These are phyloP conservation scores for Cordyceps cicadae DNA, from an alignment of 2,329 filamentous ascomycete species.

Conservation along the genomic window DNA sequence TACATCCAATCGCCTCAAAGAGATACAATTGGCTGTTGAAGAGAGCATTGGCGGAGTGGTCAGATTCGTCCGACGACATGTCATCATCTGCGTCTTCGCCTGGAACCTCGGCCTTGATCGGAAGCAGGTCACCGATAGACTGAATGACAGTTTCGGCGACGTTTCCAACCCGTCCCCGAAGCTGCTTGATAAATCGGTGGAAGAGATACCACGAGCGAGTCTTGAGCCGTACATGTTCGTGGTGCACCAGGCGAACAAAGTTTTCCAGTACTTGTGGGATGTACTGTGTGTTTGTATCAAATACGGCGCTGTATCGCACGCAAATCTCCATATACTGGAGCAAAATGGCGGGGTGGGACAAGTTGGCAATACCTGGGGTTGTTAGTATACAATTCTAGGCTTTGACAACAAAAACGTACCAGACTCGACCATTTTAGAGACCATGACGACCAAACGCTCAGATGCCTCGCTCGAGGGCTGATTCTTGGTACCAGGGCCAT, in stretches of 20 bases:
- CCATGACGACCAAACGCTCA: slow-evolving; percentile 80
- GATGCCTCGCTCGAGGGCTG: slow-evolving; percentile 71
- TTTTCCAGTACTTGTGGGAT: slow-evolving; percentile 84
- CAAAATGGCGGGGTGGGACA: slow-evolving; percentile 83
- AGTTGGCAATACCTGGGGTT: slow-evolving; percentile 64
- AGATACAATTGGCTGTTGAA: slow-evolving; percentile 90
- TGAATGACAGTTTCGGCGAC: slow-evolving; percentile 87
- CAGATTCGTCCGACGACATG: slow-evolving; percentile 89
- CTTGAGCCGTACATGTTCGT: slow-evolving; percentile 77
- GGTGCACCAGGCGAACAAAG: slow-evolving; percentile 85
- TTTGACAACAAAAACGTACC: slow-evolving; percentile 44
- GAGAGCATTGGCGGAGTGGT: slow-evolving; percentile 79
- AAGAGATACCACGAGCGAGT: slow-evolving; percentile 96
- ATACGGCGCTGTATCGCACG: slow-evolving; percentile 86
- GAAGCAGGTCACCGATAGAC: slow-evolving; percentile 77
- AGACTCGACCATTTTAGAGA: slow-evolving; percentile 90
- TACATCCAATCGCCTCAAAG: slow-evolving; percentile 89
- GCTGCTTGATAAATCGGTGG: slow-evolving; percentile 81
- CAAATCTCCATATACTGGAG: slow-evolving; percentile 98
- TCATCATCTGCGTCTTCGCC: slow-evolving; percentile 73
- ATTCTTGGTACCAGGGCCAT: slow-evolving; percentile 78
- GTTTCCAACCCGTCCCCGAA: slow-evolving; percentile 75
- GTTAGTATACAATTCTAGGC: not conserved
- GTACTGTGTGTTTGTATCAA: slow-evolving; percentile 72
- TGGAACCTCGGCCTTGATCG: slow-evolving; percentile 83